Evolutionary conservation across 805 yeast species (phyloP), one percentile per base, ranked within the genome.

Genomic region (Kuraishia ogatae): DNA sequence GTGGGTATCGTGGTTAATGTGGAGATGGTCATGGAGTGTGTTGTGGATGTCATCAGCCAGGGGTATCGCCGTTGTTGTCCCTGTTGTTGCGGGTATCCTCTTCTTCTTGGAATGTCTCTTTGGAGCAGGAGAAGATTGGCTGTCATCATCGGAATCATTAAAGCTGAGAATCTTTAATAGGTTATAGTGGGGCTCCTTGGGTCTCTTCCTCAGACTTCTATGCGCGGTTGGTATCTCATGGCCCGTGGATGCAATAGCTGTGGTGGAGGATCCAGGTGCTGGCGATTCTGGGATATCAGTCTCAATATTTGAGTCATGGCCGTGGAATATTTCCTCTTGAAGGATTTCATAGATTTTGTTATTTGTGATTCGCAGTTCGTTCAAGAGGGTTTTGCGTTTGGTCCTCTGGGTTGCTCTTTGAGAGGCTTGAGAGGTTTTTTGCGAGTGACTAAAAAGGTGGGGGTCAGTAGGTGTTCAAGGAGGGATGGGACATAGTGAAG

Each of bases 321-420:
- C 50, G 10, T 54, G 57, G 46, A 35, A 68, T 57, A 55, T 70
- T 52, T 69, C 67, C 51, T 69, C 67, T 26, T 69, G 71, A 2
- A 73, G 61, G 7, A 64, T 61, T 48, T 69, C 70, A 57, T 72
- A 73, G 19, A 66, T 64, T 55, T 70, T 70, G 57, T 73, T 73
- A 53, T 72, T 76, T 0, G 75, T 71, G 28, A 74, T 73, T 51
- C 64, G 62, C 39, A 74, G 63, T 1, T 61, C 66, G 52, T 64
- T 66, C 50, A 71, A 61, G 19, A 73, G 13, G 56, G 53, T 51
- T 39, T 57, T 26, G 52, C 57, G 23, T 53, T 51, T 52, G 2
- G 43, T 17, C 43, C 17, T 35, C n/a, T 35, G 43, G 43, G 43
- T 13, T 3, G 43, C n/a, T 3, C 17, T 7, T 5, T 35, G 43